Evolutionary conservation across 306 rosid species (phyloP), one percentile per base, ranked within the genome.

Genomic region (Cucurbita argyrosperma): DNA sequence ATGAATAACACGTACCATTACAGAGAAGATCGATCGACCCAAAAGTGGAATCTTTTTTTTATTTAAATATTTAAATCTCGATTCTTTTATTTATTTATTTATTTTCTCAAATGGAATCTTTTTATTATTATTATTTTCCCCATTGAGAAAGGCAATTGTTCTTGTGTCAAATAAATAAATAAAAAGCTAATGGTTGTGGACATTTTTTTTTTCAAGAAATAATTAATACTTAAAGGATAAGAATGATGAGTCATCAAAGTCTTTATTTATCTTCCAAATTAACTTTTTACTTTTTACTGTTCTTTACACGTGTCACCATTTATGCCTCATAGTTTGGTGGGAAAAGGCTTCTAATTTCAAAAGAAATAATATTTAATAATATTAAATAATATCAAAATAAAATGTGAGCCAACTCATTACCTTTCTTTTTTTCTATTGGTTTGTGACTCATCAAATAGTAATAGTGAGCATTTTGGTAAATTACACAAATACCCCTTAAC

Each of bases 381-480:
- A 30, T 30, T 30, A 45, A 15, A 23, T 38, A 68, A 5, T 56
- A 58, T 76, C 72, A 61, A 58, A 57, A 47, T 76, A 35, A 50
- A n/a, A 52, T 63, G 26, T 58, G 37, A n/a, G 51, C 55, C 58
- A 7, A 74, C 76, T 74, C 76, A 65, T 74, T 49, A 13, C 52
- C 72, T 77, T 56, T 26, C 26, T 37, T 63, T 75, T 72, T 30
- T 2, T 30, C 79, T 76, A 79, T 81, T 84, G 89, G 80, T 65
- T 56, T 30, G 49, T 87, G 92, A 87, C 81, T 85, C 88, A 84
- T 75, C 87, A 53, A 76, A 75, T 77, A 51, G 76, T 74, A 16
- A 74, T 4, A 14, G 13, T 10, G 70, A 81, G 74, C 68, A 11
- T 38, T 5, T 12, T 35, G 5, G 15, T 53, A 53, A 53, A 30